Base-by-base conservation (phyloP, 2,329 filamentous ascomycete genomes). In the Chaetothyriales sp. region DNA sequence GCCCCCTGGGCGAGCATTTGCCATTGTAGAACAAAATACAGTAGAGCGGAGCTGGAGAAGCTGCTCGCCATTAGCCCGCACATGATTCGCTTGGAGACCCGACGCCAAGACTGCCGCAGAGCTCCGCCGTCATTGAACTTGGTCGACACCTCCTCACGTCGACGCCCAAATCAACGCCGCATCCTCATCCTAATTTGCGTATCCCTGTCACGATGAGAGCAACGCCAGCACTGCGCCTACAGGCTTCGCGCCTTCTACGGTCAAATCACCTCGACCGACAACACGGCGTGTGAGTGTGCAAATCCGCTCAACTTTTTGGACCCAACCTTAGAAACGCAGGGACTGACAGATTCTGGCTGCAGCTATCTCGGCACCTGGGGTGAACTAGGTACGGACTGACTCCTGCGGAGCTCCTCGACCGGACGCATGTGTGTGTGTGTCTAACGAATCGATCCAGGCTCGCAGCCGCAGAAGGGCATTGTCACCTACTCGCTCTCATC, bases 351-450 rank as follows among this genome's bases (percentile, higher is more conserved):
- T 46, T 48, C 22, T 50, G 54, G 54, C 18, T 56, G 59, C 61
- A 89, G 85, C 66, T 88, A 74, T 69, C 71, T 89, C 53, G 85
- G 85, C 61, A 70, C 70, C 68, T 90, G 84, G 83, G 85, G 85
- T 63, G 71, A 73, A 63, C 71, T 89, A 59, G 84, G 84, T 87
- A 78, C 32, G 10, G 10, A 15, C 32, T 39, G 32, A 25, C 3
- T 18, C n/a, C 44, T 28, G n/a, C n/a, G n/a, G n/a, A n/a, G n/a
- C n/a, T n/a, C n/a, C n/a, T n/a, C n/a, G n/a, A n/a, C n/a, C n/a
- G n/a, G n/a, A 7, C 43, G 6, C 43, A 4, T 10, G 10, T 10
- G 18, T 12, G 19, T 22, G n/a, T 5, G 28, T 22, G 25, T 19
- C 50, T 46, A 22, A 51, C 49, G 32, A 39, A 44, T 44, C 15